Evolutionary conservation across 1,284 basidiomycete species (phyloP).

Genomic region (Earliella scabrosa): DNA sequence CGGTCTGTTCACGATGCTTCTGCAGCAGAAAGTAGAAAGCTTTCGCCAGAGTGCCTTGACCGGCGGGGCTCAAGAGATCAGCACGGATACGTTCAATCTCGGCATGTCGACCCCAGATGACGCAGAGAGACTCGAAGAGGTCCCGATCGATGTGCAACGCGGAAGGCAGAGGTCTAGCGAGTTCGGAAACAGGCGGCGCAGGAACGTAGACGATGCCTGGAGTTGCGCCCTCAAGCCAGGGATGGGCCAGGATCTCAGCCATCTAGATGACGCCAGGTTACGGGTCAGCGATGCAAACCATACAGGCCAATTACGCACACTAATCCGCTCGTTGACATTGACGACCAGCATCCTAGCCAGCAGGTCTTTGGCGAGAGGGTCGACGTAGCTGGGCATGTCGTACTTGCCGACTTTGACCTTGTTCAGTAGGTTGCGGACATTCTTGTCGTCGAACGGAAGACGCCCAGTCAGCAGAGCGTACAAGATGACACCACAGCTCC

Average conservation of each 20-base stretch:
- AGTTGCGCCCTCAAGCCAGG: conserved; percentile 69
- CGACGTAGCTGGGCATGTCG: conserved; percentile 78
- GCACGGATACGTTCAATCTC: conserved; percentile 58
- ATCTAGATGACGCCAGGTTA: no score
- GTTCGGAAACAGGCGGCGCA: conserved; percentile 66
- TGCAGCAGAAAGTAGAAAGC: conserved; percentile 91
- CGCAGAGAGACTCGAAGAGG: conserved; percentile 85
- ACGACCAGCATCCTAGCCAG: conserved; percentile 88
- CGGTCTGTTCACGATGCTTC: conserved; percentile 77
- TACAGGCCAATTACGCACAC: conserved; percentile 72
- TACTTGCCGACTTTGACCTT: conserved; percentile 93
- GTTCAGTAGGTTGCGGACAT: conserved; percentile 79
- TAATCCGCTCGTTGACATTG: conserved; percentile 87
- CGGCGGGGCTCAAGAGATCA: conserved; percentile 67
- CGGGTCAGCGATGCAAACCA: no score
- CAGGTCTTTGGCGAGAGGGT: conserved; percentile 76
- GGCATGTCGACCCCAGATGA: conserved; percentile 83
- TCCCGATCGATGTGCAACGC: conserved; percentile 83
- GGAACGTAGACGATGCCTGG: conserved; percentile 60
- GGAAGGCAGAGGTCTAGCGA: conserved; percentile 70
- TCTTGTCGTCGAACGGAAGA: conserved; percentile 90
- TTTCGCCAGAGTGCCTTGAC: conserved; percentile 82
- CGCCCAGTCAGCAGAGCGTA: conserved; percentile 88
- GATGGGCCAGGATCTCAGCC: conserved; percentile 85
- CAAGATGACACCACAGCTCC: conserved; percentile 92